Evolutionary conservation across 2,329 filamentous ascomycete genomes (phyloP), one percentile per base, ranked within the genome.

Genomic region (Leptographium wingfieldii): DNA sequence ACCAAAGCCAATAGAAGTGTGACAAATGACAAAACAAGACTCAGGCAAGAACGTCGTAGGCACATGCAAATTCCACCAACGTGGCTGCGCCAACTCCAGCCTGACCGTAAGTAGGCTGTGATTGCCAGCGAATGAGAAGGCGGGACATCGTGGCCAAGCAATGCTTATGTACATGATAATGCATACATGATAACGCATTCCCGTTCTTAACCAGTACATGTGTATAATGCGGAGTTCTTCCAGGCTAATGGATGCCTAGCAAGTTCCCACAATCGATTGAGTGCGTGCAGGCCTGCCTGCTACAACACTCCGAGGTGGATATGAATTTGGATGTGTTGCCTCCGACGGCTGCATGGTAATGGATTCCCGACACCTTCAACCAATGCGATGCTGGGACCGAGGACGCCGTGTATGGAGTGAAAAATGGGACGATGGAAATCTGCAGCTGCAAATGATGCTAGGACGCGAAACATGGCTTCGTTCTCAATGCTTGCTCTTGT

Each of bases 401-500:
- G 7, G 14, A 40, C 38, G 38, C 38, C 38, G 3, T 40, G 38
- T 16, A 16, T 40, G 38, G 38, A 40, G 16, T 40, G 35, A 5
- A 5, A 40, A 40, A 40, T 16, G 38, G 38, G 38, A 14, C 14
- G 4, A 40, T 40, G 38, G 12, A 40, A 40, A 16, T 5, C 12
- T 14, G 38, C 38, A 40, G 38, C 4, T 16, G 38, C 16, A 46
- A n/a, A 46, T 46, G 33, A 46, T 46, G 43, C 43, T n/a, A n/a
- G 16, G 43, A 5, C 43, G 43, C 22, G 19, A 9, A 33, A 57
- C 22, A 29, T 19, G 9, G 25, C 33, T 27, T 22, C 22, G 22
- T 22, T 54, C 52, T 59, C 43, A 61, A 12, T 63, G 59, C 35
- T 59, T 51, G 52, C 56, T 60, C 55, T 63, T 56, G 10, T 46